Evolutionary conservation across 106 monocot genomes (phyloP).

Genomic region (Narthecium ossifragum): DNA sequence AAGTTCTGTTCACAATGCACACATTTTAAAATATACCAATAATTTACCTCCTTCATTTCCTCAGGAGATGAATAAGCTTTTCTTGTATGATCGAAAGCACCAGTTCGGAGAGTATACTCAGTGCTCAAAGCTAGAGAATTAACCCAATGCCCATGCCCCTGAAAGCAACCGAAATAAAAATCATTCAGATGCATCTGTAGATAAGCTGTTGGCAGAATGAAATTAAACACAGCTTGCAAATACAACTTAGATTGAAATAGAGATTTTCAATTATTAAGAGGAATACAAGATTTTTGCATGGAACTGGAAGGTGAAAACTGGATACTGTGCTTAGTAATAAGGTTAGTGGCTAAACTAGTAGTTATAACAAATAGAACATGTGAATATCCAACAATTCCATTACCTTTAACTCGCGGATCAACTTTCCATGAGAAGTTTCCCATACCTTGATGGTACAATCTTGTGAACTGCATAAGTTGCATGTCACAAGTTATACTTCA

Average conservation of each 20-base stretch:
- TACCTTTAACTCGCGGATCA: constrained; percentile 89
- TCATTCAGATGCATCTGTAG: too few relatives aligned
- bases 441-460: constrained; percentile 98
- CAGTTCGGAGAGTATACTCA: constrained; percentile 87
- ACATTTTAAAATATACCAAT: constrained; percentile 4
- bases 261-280: too few relatives aligned
- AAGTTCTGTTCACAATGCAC: too few relatives aligned
- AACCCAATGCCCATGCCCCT: constrained; percentile 98
- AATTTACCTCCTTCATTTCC: constrained; percentile 86
- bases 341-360: too few relatives aligned
- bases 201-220: too few relatives aligned
- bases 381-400: neutral
- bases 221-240: too few relatives aligned
- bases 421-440: constrained; percentile 85
- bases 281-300: too few relatives aligned
- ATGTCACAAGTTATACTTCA: neutral
- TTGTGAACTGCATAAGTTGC: constrained; percentile 61
- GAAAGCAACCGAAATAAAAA: neutral
- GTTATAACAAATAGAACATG: too few relatives aligned
- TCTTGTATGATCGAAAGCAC: constrained; percentile 85
- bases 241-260: too few relatives aligned
- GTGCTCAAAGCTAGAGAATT: constrained; percentile 96
- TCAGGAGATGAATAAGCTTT: constrained; percentile 71
- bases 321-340: too few relatives aligned
- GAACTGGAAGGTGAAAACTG: too few relatives aligned